Base-by-base conservation (phyloP, 306 rosid species). In the Vigna hirtella region DNA sequence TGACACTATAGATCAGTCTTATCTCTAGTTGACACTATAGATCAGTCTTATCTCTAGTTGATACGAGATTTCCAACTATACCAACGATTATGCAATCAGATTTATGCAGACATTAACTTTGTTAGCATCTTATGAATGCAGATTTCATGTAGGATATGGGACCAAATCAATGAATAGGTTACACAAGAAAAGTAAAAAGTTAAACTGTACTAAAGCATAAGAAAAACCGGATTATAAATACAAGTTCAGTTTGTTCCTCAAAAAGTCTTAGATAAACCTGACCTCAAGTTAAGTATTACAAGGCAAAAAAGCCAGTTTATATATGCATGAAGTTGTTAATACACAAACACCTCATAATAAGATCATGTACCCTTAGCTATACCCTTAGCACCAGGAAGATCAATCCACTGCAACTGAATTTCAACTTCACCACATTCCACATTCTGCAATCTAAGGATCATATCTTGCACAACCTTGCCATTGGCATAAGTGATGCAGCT, bases 381-480 rank as follows among this genome's bases (percentile, higher is more conserved):
- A 76, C 94, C 94, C 83, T 80, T 87, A 12, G 89, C 56, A 77
- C 93, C 89, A 20, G 98, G 99, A 90, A 95, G 93, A 47, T 95
- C 90, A 53, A 93, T 93, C 99, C 99, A 95, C 12, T 88, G 87
- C 86, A 95, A 65, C 45, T 89, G 93, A 38, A 95, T 84, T 80
- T 95, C 98, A 0, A 95, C 87, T 85, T 93, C 99, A 1, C 99
- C 99, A 0, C 96, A 85, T 82, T 95, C 99, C 8, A 95, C 99
- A 24, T 91, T 85, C 85, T 66, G 89, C 86, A 95, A 50, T 83
- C 99, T 87, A 52, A 95, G 97, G 82, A 88, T 86, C 83, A 95
- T 76, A 57, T 95, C 97, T 87, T 92, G 99, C 32, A 86, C 40
- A 47, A 90, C 52, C 73, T 89, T 90, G 24, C 91, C 93, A 0